Conservation (phyloP, 2,329 filamentous ascomycete genomes). For the Xylariaceae sp. region DNA sequence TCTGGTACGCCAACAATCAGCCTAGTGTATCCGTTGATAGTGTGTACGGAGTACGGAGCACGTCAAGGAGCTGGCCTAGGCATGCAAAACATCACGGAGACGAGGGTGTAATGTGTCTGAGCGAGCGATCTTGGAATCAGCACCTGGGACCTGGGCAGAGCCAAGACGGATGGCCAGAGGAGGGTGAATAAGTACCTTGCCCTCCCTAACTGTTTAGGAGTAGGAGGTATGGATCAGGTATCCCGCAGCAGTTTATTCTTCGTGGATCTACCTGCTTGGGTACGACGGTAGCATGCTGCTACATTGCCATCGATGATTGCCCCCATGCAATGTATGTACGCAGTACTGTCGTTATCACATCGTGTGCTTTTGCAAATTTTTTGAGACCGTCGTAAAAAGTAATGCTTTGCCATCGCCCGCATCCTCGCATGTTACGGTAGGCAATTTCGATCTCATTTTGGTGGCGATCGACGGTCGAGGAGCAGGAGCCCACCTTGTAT, state of each 20-base stretch:
- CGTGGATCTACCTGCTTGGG: not conserved
- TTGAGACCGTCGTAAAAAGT: conserved; percentile 9
- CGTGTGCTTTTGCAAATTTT: conserved; percentile 1
- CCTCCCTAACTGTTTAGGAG: no score
- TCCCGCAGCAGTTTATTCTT: no score
- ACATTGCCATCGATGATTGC: no score
- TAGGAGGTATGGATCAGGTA: no score
- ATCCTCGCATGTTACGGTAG: conserved; percentile 6
- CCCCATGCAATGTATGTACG: not conserved
- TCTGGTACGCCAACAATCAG: not conserved
- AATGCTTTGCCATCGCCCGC: conserved; percentile 1
- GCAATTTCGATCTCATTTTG: conserved; percentile 23
- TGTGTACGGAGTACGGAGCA: not conserved
- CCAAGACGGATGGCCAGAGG: no score
- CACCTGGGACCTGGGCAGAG: no score
- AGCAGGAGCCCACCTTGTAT: conserved; percentile 9
- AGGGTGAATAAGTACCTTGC: no score
- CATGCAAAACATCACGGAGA: not conserved
- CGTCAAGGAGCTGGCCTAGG: no score
- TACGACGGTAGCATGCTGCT: not conserved
- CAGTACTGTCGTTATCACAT: not conserved
- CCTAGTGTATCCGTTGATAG: not conserved
- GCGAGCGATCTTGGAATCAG: not conserved
- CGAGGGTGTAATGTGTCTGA: not conserved
- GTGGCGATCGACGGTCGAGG: conserved; percentile 21